phyloP scores from a whole-genome alignment of 2,329 filamentous ascomycete genomes.

The Huntiella bhutanensis region DNA sequence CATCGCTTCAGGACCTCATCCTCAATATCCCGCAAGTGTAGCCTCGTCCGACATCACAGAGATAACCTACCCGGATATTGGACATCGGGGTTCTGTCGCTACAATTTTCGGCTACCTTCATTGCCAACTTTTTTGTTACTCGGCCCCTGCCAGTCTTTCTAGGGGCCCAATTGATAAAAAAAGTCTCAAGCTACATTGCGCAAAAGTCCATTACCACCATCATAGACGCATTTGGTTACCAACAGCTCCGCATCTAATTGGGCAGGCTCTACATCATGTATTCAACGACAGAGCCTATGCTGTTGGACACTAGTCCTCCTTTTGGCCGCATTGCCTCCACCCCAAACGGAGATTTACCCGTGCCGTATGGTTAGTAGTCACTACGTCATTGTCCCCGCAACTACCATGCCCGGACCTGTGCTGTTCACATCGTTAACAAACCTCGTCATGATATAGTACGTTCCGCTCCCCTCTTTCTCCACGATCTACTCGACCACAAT shows the following conservation, averaged over 20 bases:
- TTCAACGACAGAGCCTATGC: background rate
- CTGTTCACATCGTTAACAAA: background rate
- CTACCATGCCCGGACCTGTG: background rate
- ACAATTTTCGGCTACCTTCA: no score
- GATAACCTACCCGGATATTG: no score
- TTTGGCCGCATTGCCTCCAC: constrained; percentile 7
- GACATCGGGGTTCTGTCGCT: no score
- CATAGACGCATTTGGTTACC: background rate
- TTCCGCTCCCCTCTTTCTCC: constrained; percentile 12
- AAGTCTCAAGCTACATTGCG: no score
- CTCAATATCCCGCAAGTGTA: background rate
- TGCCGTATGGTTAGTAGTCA: constrained; percentile 10
- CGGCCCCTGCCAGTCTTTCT: no score
- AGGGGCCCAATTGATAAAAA: no score
- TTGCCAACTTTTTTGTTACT: no score
- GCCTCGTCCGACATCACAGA: background rate
- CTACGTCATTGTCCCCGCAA: background rate
- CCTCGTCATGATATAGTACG: constrained; percentile 5
- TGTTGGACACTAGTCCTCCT: constrained; percentile 5
- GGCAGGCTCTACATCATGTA: constrained; percentile 1
- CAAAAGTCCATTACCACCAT: no score
- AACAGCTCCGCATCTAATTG: background rate
- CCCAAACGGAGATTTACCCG: constrained; percentile 7
- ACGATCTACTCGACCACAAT: constrained; percentile 13
- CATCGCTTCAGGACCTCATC: background rate